Evolutionary conservation across 2,329 filamentous ascomycete genomes (phyloP).

Genomic region (Fusarium haematococcum): DNA sequence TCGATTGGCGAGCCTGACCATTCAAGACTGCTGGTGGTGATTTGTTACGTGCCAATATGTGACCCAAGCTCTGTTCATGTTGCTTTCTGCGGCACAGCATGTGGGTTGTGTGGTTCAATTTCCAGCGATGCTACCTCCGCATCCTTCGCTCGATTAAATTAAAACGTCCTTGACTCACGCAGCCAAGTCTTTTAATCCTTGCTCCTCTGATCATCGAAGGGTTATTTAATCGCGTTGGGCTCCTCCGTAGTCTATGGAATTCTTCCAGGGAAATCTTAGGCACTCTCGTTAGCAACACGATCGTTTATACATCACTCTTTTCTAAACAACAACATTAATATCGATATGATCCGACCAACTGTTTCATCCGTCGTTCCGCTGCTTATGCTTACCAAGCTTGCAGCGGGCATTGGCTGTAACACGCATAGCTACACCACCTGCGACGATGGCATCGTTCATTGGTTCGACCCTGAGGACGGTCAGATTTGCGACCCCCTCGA

Average conservation of each 20-base stretch:
- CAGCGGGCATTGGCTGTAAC: slow-evolving; percentile 21
- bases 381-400: slow-evolving; percentile 24
- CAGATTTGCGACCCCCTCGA: slow-evolving; percentile 65
- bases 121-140: background rate
- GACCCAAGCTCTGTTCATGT: background rate
- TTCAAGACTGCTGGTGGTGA: background rate
- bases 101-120: background rate
- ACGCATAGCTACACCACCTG: slow-evolving; percentile 33
- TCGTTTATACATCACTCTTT: slow-evolving; percentile 4
- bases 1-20: background rate
- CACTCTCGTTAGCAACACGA: background rate
- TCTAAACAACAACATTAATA: background rate
- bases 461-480: slow-evolving; percentile 62
- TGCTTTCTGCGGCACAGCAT: background rate
- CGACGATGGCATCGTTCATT: slow-evolving; percentile 43
- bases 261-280: background rate
- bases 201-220: background rate
- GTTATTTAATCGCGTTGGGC: background rate
- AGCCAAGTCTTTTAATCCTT: background rate
- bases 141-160: background rate
- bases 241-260: background rate
- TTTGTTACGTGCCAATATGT: background rate
- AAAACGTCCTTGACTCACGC: background rate
- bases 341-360: slow-evolving; percentile 19
- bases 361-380: background rate